phyloP scores from a whole-genome alignment of 2,329 filamentous ascomycete species.

The Ophiosphaerella herpotricha region DNA sequence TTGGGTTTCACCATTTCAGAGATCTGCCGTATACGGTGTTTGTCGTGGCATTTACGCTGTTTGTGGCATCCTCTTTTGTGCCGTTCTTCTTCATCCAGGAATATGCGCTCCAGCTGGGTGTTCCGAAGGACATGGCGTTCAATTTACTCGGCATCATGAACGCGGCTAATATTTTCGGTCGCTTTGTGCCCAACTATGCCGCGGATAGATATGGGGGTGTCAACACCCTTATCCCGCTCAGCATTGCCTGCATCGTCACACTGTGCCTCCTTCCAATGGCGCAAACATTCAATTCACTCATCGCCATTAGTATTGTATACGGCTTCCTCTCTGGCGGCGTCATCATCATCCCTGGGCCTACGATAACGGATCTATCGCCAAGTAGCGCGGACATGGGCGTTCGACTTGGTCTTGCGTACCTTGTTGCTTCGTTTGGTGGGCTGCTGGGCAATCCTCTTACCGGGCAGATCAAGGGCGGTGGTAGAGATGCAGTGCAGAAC shows the following conservation, averaged over 20 bases:
- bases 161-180: constrained; percentile 54
- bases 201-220: constrained; percentile 42
- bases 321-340: constrained; percentile 51
- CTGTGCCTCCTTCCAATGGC: constrained; percentile 36
- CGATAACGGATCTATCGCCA: constrained; percentile 44
- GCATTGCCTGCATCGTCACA: constrained; percentile 40
- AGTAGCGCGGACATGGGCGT: constrained; percentile 49
- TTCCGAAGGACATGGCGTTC: constrained; percentile 56
- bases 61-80: constrained; percentile 17
- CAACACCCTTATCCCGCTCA: constrained; percentile 45
- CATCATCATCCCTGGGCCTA: constrained; percentile 48
- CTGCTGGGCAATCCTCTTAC: constrained; percentile 59
- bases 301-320: constrained; percentile 43
- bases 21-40: constrained; percentile 23
- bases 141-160: constrained; percentile 71
- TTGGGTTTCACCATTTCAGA: constrained; percentile 19
- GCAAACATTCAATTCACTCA: constrained; percentile 32
- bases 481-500: constrained; percentile 38
- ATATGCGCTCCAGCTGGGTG: constrained; percentile 21
- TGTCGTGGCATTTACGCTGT: constrained; percentile 19
- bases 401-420: constrained; percentile 58
- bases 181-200: constrained; percentile 49
- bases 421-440: constrained; percentile 53
- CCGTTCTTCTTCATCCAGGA: constrained; percentile 29
- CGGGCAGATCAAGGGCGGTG: constrained; percentile 53